Base-by-base conservation (phyloP, 805 yeast genomes). In the Barnettozyma vustinii region DNA sequence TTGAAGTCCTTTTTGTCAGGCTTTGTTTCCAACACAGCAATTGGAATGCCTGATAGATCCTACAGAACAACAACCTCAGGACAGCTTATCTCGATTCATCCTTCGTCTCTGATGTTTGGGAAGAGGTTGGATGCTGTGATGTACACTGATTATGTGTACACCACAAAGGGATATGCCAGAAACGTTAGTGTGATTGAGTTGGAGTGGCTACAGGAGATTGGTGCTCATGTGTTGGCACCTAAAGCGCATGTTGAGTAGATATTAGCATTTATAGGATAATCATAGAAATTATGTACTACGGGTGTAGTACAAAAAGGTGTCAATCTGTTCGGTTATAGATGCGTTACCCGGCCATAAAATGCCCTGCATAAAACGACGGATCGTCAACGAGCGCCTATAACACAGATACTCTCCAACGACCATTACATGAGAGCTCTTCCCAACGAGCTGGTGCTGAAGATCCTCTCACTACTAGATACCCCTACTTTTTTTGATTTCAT, bases 101-200 rank as follows among this genome's bases (percentile, higher is more conserved):
- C 98, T 0, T 86, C 96, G 0, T 88, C 96, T 0, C 69, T 87
- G 65, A 69, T 94, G 37, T 94, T 92, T 67, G 96, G 97, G 7
- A 77, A 78, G 55, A 77, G 79, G 56, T 74, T 81, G 41, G 96
- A 92, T 56, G 96, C 95, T 1, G 82, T 94, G 47, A 84, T 94
- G 95, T 94, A 89, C 70, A 82, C 90, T 35, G 99, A 94, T 67
- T 91, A 87, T 63, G 97, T 94, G 15, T 92, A 78, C 64, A 94
- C 99, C 1, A 78, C 91, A 13, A 89, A 89, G 64, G 96, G 96
- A 1, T 94, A 91, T 60, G 98, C 96, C 0, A 75, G 99, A 58
- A 84, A 75, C 53, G 96, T 91, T n/a, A 83, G 90, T 44, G 81
- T 84, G 15, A 76, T 94, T 23, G 87, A 88, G 60, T 68, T 88